These are phyloP conservation scores for Astraeus odoratus DNA, from an alignment of 768 basidiomycete species.

Conservation along the genomic window DNA sequence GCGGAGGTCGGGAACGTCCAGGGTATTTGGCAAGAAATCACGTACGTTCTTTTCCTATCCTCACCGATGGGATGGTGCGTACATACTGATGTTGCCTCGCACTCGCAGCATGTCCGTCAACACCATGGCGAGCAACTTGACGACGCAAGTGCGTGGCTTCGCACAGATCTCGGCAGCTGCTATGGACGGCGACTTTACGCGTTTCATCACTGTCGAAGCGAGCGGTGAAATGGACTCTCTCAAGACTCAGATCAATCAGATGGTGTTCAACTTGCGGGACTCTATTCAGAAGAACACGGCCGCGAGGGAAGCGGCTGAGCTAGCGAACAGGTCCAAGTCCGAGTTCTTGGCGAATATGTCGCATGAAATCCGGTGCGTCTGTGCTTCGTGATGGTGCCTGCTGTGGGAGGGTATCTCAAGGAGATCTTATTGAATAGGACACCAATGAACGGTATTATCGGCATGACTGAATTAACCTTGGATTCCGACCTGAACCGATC, in stretches of 20 bases:
- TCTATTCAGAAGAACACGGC: constrained; percentile 98
- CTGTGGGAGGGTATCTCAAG: constrained; percentile 5
- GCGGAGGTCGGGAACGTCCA: constrained; percentile 96
- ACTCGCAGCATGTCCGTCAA: constrained; percentile 85
- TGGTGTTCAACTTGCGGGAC: constrained; percentile 97
- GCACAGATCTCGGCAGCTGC: constrained; percentile 98
- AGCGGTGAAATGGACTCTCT: constrained; percentile 98
- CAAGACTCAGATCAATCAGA: constrained; percentile 98
- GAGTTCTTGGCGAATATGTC: constrained; percentile 99
- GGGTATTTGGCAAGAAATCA: constrained; percentile 98
- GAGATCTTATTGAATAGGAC: constrained; percentile 58
- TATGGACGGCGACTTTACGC: constrained; percentile 97
- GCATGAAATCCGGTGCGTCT: constrained; percentile 82
- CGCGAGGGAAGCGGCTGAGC: constrained; percentile 92
- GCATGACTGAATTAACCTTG: constrained; percentile 98
- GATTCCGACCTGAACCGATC: constrained; percentile 93
- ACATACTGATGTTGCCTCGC: neutral
- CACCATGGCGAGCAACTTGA: constrained; percentile 94
- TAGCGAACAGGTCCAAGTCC: constrained; percentile 95
- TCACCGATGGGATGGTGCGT: neutral
- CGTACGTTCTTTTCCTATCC: constrained; percentile 45
- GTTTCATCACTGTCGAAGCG: constrained; percentile 99
- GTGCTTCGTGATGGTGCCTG: neutral
- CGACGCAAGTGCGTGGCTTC: constrained; percentile 98
- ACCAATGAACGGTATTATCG: constrained; percentile 99